Evolutionary conservation across 345 rosid genomes (phyloP).

Genomic region (rapeseed (Brassica napus)): DNA sequence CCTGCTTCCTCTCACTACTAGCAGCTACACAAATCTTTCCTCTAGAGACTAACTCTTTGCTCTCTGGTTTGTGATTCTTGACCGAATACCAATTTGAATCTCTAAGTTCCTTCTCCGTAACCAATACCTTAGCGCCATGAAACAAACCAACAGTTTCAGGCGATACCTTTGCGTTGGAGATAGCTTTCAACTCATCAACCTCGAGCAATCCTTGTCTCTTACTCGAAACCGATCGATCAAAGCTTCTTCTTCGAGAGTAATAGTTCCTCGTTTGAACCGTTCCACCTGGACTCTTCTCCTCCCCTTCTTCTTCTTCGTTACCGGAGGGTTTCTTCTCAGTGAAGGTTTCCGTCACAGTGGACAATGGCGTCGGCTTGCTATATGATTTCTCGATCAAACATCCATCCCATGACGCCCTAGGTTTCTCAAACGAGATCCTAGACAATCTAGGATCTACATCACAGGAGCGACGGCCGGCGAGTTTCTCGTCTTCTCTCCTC

Average conservation of each 20-base stretch:
- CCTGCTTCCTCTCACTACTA: conserved; percentile 37
- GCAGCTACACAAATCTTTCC: conserved; percentile 50
- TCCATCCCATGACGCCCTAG: conserved; percentile 87
- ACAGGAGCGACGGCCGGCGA: conserved; percentile 59
- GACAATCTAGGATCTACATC: conserved; percentile 70
- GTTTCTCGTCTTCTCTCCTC: conserved; percentile 42
- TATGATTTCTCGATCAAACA: conserved; percentile 56
- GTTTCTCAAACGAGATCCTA: conserved; percentile 63
- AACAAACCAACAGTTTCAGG: conserved; percentile 65
- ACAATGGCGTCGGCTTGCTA: conserved; percentile 51
- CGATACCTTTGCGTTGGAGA: conserved; percentile 65
- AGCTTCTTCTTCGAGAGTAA: conserved; percentile 72
- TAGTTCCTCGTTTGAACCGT: conserved; percentile 76
- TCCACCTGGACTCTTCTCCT: conserved; percentile 62
- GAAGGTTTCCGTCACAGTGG: conserved; percentile 49
- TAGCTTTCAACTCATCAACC: conserved; percentile 64
- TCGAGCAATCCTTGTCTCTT: conserved; percentile 58
- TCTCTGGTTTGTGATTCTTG: conserved; percentile 42
- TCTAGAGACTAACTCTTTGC: conserved; percentile 45
- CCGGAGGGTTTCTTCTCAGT: conserved; percentile 23
- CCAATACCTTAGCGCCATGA: conserved; percentile 60
- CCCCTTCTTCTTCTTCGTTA: conserved; percentile 27
- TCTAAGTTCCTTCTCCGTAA: conserved; percentile 57
- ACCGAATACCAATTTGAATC: conserved; percentile 62
- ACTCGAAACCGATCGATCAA: conserved; percentile 61